Base-by-base conservation (phyloP, 768 basidiomycete genomes). In the Mycena alexandri region DNA sequence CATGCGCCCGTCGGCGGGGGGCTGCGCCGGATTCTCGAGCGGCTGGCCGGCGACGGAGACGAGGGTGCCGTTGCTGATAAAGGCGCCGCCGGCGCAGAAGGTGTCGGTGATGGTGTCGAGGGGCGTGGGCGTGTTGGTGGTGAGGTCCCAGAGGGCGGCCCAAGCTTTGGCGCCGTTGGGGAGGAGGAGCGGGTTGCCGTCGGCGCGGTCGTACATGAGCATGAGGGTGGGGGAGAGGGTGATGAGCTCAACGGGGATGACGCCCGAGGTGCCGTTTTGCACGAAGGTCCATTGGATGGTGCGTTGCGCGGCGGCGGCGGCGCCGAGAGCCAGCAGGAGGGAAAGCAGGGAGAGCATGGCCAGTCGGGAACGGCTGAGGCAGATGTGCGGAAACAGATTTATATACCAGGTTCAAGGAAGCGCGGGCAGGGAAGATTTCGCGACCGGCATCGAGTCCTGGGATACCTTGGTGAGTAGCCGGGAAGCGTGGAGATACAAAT, bases 1-100 rank as follows among this genome's bases (percentile, higher is more conserved):
- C 68, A 71, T 61, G 22, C 67, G 47, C 0, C 74, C 73, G 52
- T 70, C 69, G 24, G 43, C 60, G 22, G 69, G 69, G 8, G 61
- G 57, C 34, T 52, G 61, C 4, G 33, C 60, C 24, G 60, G 56
- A 5, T 17, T 24, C 22, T 70, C 69, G 44, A 66, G 65, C 42
- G 60, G 61, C 53, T 67, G 65, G 0, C 69, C 69, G 29, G 65
- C 69, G 22, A 70, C 57, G 2, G 63, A 65, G 59, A 73, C 73
- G 25, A 73, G 69, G 17, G 71, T 73, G 7, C 73, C 73, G 24
- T 73, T 73, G 34, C 64, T 67, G 33, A 73, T 58, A 36, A 73
- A 68, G 5, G 63, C 71, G 16, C 73, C 73, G 21, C 71, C 71
- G 12, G 73, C 71, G 55, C 73, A 73, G 47, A 73, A 73, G 10